phyloP scores from a whole-genome alignment of 768 basidiomycete species.

The Leccinum imitatum region DNA sequence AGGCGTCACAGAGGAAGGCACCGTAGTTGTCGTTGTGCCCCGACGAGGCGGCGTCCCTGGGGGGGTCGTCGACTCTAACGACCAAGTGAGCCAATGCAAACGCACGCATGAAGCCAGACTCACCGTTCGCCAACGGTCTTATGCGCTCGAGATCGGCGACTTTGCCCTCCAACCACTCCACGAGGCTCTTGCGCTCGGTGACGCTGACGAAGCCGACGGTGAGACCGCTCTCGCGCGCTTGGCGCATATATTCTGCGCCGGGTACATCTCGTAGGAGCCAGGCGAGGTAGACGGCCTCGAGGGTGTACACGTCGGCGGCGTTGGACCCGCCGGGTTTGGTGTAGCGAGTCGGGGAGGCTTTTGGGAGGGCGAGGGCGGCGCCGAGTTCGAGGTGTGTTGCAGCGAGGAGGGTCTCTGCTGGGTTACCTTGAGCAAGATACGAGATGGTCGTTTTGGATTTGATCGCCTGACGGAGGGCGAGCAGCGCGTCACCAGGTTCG shows the following conservation, averaged over 20 bases:
- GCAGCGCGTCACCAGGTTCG: conserved; percentile 40
- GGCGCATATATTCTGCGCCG: conserved; percentile 86
- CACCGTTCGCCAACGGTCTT: conserved; percentile 23
- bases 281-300: conserved; percentile 83
- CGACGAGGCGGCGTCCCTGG: conserved; percentile 55
- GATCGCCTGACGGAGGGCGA: conserved; percentile 62
- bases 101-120: not conserved
- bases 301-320: conserved; percentile 60
- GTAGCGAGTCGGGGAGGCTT: conserved; percentile 76
- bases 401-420: conserved; percentile 47
- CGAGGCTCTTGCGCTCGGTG: conserved; percentile 81
- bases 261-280: conserved; percentile 74
- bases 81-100: not conserved
- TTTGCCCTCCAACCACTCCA: conserved; percentile 80
- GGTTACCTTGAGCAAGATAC: conserved; percentile 40
- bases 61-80: conserved; percentile 54
- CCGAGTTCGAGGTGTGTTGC: conserved; percentile 68
- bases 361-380: conserved; percentile 54
- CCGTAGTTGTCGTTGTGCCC: conserved; percentile 2
- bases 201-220: conserved; percentile 78
- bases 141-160: conserved; percentile 28
- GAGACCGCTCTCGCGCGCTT: conserved; percentile 72
- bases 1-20: conserved; percentile 8
- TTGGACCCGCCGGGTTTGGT: conserved; percentile 54
- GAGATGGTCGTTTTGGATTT: conserved; percentile 51